These are phyloP conservation scores for Castanopsis chinensis DNA, from an alignment of 306 rosid genomes.

Conservation along the genomic window DNA sequence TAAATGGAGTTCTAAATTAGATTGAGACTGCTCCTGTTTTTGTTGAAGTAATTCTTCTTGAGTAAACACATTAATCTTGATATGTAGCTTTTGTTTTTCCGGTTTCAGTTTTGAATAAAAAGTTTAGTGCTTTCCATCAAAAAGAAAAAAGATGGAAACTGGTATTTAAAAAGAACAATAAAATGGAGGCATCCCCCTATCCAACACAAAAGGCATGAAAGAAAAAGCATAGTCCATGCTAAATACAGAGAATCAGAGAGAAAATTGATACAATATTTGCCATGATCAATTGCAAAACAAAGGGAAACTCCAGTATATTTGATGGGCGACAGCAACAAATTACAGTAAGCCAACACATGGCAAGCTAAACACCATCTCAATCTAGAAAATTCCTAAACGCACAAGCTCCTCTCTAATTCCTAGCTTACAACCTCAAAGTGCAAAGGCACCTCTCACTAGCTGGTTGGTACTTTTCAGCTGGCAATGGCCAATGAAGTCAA, in stretches of 20 bases:
- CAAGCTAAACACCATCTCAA: not conserved
- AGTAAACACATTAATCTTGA: too few species aligned
- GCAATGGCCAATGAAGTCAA: slow-evolving; percentile 4
- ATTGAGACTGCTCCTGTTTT: too few species aligned
- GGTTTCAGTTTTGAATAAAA: too few species aligned
- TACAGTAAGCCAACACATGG: not conserved
- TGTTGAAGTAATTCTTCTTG: too few species aligned
- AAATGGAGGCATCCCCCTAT: not conserved
- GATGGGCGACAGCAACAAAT: not conserved
- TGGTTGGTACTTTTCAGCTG: slow-evolving; percentile 14
- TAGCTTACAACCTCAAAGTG: not conserved
- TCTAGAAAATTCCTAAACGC: not conserved
- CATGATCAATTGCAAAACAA: not conserved
- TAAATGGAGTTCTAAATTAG: too few species aligned
- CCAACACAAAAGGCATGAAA: not conserved
- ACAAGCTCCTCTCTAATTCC: not conserved
- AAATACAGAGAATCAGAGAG: not conserved
- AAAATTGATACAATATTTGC: not conserved
- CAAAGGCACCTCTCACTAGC: not conserved
- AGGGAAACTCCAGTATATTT: not conserved
- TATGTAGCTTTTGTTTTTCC: too few species aligned
- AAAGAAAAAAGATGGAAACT: too few species aligned
- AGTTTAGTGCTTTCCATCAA: too few species aligned
- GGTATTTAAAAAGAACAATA: too few species aligned
- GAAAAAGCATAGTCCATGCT: not conserved